phyloP scores from a whole-genome alignment of 208 protist species.

The Dictyostelium gargantuum region DNA sequence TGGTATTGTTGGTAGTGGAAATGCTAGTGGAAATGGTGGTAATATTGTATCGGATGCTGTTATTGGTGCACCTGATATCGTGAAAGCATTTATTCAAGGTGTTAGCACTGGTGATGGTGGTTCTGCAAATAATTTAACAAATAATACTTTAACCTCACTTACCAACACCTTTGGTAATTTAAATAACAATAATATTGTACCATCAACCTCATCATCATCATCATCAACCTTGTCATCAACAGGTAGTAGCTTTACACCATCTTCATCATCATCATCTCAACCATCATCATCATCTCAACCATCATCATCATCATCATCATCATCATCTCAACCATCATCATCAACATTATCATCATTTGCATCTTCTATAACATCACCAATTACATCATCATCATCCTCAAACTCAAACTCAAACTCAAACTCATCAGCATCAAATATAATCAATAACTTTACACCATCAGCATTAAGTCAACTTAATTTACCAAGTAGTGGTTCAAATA shows the following conservation, averaged over 20 bases:
- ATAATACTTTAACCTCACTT: background rate
- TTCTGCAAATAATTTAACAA: slow-evolving; percentile 5
- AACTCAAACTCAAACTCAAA: too few species aligned
- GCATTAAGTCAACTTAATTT: slow-evolving; percentile 18
- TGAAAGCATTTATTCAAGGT: slow-evolving; percentile 39
- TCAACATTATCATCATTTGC: too few species aligned
- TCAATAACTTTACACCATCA: slow-evolving; percentile 12
- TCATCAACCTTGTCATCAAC: background rate
- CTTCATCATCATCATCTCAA: background rate
- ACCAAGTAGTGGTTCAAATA: background rate
- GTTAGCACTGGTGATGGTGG: slow-evolving; percentile 27
- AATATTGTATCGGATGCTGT: background rate
- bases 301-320: background rate
- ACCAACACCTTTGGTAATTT: background rate
- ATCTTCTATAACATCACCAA: too few species aligned
- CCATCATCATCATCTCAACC: background rate
- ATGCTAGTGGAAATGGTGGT: background rate
- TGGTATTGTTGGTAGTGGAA: background rate
- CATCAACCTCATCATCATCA: background rate
- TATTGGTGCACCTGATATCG: slow-evolving; percentile 33
- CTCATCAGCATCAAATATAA: background rate
- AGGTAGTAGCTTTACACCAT: background rate
- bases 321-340: background rate
- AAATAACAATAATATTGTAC: too few species aligned
- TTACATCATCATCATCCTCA: too few species aligned